These are phyloP conservation scores for Protomyces gravidus DNA, from an alignment of 1,139 yeast species.

Conservation along the genomic window DNA sequence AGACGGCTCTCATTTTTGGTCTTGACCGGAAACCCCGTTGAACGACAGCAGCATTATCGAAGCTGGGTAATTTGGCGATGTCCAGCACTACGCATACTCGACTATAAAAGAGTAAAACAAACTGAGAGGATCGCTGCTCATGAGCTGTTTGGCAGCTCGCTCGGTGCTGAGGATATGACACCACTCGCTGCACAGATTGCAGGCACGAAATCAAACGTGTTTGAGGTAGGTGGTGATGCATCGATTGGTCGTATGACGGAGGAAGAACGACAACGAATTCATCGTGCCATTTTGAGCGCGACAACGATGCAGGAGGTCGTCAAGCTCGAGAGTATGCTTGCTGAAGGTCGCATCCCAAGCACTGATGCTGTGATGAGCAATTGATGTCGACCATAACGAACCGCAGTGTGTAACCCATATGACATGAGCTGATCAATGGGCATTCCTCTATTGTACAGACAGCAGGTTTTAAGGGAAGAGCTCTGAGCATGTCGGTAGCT, in stretches of 20 bases:
- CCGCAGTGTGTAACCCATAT: background rate
- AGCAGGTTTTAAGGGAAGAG: too few relatives aligned
- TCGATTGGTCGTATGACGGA: slow-evolving; percentile 47
- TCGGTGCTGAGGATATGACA: slow-evolving; percentile 38
- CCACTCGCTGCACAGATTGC: slow-evolving; percentile 38
- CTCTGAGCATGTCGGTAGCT: too few relatives aligned
- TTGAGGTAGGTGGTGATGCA: slow-evolving; percentile 34
- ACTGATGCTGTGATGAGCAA: background rate
- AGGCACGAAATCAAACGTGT: slow-evolving; percentile 36
- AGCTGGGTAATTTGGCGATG: slow-evolving; percentile 55
- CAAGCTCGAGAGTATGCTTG: slow-evolving; percentile 51
- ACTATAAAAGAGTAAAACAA: slow-evolving; percentile 58
- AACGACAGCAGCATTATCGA: slow-evolving; percentile 55
- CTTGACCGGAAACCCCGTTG: slow-evolving; percentile 60
- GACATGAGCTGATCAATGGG: too few relatives aligned
- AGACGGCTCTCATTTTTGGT: slow-evolving; percentile 49
- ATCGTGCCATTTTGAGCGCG: slow-evolving; percentile 57
- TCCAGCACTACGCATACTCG: slow-evolving; percentile 62
- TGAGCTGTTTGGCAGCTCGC: slow-evolving; percentile 47
- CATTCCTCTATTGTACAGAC: too few relatives aligned
- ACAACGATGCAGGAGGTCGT: slow-evolving; percentile 70
- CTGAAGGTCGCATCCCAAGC: slow-evolving; percentile 31
- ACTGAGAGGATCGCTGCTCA: slow-evolving; percentile 50
- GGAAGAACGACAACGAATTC: slow-evolving; percentile 52
- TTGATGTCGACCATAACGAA: background rate